Conservation (phyloP, 768 basidiomycete species). For the Lentinula sp. region DNA sequence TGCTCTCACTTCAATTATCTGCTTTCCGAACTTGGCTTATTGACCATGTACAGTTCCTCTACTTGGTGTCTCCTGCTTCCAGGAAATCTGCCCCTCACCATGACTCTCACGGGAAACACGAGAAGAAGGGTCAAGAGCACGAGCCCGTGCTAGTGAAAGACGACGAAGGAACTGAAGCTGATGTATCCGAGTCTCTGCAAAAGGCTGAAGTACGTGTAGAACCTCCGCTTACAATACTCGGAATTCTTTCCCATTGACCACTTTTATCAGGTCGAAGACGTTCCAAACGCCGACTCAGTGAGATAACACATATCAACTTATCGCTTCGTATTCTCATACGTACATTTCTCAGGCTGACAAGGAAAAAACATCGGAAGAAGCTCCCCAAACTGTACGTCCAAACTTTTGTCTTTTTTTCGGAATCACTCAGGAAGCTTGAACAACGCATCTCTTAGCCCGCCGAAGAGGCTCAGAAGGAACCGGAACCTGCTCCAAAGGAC, state of each 20-base stretch:
- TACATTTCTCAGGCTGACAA: not conserved
- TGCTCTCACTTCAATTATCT: not conserved
- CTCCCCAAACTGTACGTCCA: not conserved
- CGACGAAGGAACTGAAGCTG: slow-evolving; percentile 3
- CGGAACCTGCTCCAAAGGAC: not conserved
- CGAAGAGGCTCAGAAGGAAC: not conserved
- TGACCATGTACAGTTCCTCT: slow-evolving; percentile 3
- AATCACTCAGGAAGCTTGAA: not conserved
- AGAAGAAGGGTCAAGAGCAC: not conserved
- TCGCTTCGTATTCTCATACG: not conserved
- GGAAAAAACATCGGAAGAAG: not conserved
- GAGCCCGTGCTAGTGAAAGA: slow-evolving; percentile 8
- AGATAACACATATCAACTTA: not conserved
- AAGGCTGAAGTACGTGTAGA: slow-evolving; percentile 5
- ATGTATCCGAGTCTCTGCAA: slow-evolving; percentile 4
- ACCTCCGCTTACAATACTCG: not conserved
- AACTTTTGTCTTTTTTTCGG: not conserved
- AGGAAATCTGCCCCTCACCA: slow-evolving; percentile 6
- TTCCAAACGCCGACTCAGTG: slow-evolving; percentile 2
- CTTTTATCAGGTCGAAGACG: not conserved
- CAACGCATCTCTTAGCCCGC: not conserved
- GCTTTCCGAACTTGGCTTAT: not conserved
- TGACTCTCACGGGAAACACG: not conserved
- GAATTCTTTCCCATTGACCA: not conserved
- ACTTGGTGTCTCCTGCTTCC: slow-evolving; percentile 4